Evolutionary conservation across 495 filamentous ascomycete genomes (phyloP), one percentile per base, ranked within the genome.

Genomic region (Hypoxylon intermedium): DNA sequence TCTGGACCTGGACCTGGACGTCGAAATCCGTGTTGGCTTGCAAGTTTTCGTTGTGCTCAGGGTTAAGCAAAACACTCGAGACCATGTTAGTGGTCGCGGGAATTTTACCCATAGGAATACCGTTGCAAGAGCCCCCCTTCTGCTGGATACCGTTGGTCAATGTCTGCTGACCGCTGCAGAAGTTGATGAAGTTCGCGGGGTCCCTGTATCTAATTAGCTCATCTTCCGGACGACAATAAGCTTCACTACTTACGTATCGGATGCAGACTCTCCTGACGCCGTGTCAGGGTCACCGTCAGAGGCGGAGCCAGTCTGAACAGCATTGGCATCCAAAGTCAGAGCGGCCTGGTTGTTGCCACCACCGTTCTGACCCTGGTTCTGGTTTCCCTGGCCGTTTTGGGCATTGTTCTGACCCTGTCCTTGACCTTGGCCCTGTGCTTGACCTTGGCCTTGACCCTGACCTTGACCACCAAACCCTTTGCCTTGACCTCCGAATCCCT

Each of bases 81-180:
- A 89, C 79, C 88, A 91, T 90, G 26, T 82, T 79, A 41, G 58
- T 70, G 30, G 72, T 75, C 24, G 84, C 71, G 1, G 88, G 88
- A 58, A 91, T 89, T 47, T 89, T 79, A 56, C 88, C 88, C 87
- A 91, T 90, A 3, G 76, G 83, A 74, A 85, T 79, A 72, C 85
- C 85, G 69, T 91, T 91, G 73, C 88, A 91, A 37, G 88, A 90
- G n/a, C 88, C 88, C 11, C 53, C 66, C 47, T 79, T 77, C 48
- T 82, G 74, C 70, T 91, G 88, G 19, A 78, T 68, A 67, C 88
- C 88, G 67, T 90, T 90, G 45, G 87, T 91, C 52, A 86, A 44
- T n/a, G 79, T 83, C 73, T 88, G 77, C 73, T 88, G 77, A 34
- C 87, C 87, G 9, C 75, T 67, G 71, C 88, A 88, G 69, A 85